Percentiles rank a stretch among this genome's conserved stretches.
These are phyloP conservation scores for Dichomitus squalens DNA, from an alignment of 1,284 basidiomycete genomes.

Conservation along the genomic window DNA sequence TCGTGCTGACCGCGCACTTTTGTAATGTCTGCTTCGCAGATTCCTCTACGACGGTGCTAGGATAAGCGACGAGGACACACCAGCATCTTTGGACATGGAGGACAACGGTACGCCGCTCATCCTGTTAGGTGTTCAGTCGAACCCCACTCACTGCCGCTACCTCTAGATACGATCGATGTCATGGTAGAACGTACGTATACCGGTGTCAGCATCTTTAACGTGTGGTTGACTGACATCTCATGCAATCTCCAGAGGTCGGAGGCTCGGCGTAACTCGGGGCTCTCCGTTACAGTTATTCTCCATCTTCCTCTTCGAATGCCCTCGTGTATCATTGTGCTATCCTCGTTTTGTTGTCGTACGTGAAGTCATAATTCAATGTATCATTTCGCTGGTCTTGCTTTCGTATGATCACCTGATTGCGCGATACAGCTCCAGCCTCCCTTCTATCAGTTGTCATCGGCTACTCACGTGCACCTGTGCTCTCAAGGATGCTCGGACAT, in stretches of 20 bases:
- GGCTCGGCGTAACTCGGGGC: constrained; percentile 31
- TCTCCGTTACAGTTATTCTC: constrained; percentile 7
- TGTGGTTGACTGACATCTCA: neutral
- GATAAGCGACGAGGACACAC: constrained; percentile 86
- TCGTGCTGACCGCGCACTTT: neutral
- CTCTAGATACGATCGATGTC: constrained; percentile 83
- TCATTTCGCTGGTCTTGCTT: constrained; percentile 7
- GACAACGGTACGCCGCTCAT: constrained; percentile 63
- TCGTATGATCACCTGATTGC: too few species aligned
- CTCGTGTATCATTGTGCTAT: constrained; percentile 19
- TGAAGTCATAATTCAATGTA: constrained; percentile 28
- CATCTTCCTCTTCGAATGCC: neutral
- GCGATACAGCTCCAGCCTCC: too few species aligned
- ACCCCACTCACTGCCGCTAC: constrained; percentile 3
- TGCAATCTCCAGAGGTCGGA: constrained; percentile 36
- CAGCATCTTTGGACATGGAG: constrained; percentile 82
- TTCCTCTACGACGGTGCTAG: constrained; percentile 86
- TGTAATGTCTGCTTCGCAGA: constrained; percentile 41
- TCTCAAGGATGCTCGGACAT: too few species aligned
- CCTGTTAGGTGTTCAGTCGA: neutral
- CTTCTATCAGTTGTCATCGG: too few species aligned
- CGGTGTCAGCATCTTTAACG: neutral
- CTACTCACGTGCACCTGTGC: too few species aligned
- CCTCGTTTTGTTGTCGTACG: constrained; percentile 24
- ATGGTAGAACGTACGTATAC: constrained; percentile 84